Evolutionary conservation across 768 basidiomycete species (phyloP), one percentile per base, ranked within the genome.

Genomic region (Cystofilobasidium bisporidii): DNA sequence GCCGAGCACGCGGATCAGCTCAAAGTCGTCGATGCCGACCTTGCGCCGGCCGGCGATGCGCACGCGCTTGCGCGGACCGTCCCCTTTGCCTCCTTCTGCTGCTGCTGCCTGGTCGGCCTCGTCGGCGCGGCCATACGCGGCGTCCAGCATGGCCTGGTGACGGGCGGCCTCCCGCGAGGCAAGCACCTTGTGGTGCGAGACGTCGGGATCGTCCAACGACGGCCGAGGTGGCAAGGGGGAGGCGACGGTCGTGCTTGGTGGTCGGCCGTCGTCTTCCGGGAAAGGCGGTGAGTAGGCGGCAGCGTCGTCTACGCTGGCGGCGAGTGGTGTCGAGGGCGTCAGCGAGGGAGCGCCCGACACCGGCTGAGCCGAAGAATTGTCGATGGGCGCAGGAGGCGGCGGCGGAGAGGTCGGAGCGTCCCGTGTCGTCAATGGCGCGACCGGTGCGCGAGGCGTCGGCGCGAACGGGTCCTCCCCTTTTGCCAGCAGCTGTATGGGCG

Each of bases 1-100:
- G 22, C 96, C 96, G 17, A 99, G 80, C 38, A 98, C 94, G 20
- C 91, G 84, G 82, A 97, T 86, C 85, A 98, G 89, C 79, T 98
- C 91, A 76, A 99, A 99, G 79, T 97, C 92, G 71, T 90, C 84
- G 67, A 98, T 83, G 53, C 81, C 79, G 40, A 91, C 87, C 77
- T 91, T 90, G 63, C 84, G 82, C 4, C 33, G 33, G 36, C 33
- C 4, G 24, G 17, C 43, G 43, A 24, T 64, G 79, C 86, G 73
- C 32, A 67, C 66, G 22, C 61, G 18, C 60, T 63, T 69, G 55
- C 83, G 36, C 36, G 36, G 36, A 12, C 36, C 36, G 36, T 36
- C 36, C 6, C 6, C 36, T 5, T n/a, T n/a, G n/a, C n/a, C n/a
- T n/a, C n/a, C n/a, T n/a, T 5, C 36, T 5, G 36, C 36, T 5